These are phyloP conservation scores for Trichophyton mentagrophytes DNA, from an alignment of 2,329 filamentous ascomycete genomes.

Conservation along the genomic window DNA sequence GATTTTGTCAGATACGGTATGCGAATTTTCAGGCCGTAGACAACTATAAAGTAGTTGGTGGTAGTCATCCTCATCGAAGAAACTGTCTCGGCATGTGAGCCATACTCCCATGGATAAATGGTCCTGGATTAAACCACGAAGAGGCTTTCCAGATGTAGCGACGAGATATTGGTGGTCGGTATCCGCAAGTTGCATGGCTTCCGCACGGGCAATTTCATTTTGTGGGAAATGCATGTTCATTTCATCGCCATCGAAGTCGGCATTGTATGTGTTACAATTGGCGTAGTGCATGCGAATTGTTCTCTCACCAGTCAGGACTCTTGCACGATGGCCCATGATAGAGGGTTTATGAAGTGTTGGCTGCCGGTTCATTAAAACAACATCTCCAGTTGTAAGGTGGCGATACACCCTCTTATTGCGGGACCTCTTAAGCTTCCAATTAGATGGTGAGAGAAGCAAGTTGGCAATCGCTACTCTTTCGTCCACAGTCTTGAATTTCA, in stretches of 20 bases:
- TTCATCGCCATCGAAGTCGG: constrained; percentile 97
- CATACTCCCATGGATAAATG: constrained; percentile 90
- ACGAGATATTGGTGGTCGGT: constrained; percentile 96
- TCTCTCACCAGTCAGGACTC: constrained; percentile 85
- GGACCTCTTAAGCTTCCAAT: constrained; percentile 57
- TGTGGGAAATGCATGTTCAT: constrained; percentile 99
- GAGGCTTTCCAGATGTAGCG: constrained; percentile 80
- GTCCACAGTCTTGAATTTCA: constrained; percentile 75
- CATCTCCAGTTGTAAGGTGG: constrained; percentile 90
- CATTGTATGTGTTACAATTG: constrained; percentile 98
- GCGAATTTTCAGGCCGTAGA: constrained; percentile 76
- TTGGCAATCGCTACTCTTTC: constrained; percentile 85
- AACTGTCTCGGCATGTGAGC: constrained; percentile 80
- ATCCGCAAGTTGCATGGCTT: constrained; percentile 85
- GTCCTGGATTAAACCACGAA: constrained; percentile 94
- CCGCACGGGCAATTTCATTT: constrained; percentile 84
- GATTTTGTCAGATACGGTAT: constrained; percentile 71
- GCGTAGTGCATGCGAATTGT: constrained; percentile 99
- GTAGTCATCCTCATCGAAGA: constrained; percentile 79
- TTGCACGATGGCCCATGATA: constrained; percentile 93
- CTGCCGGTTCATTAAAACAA: constrained; percentile 97
- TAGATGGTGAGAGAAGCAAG: constrained; percentile 76
- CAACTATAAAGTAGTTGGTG: constrained; percentile 88
- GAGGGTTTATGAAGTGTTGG: constrained; percentile 96
- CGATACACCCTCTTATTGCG: constrained; percentile 93